These are phyloP conservation scores for Lipomyces kockii DNA, from an alignment of 805 yeast genomes.

Conservation along the genomic window DNA sequence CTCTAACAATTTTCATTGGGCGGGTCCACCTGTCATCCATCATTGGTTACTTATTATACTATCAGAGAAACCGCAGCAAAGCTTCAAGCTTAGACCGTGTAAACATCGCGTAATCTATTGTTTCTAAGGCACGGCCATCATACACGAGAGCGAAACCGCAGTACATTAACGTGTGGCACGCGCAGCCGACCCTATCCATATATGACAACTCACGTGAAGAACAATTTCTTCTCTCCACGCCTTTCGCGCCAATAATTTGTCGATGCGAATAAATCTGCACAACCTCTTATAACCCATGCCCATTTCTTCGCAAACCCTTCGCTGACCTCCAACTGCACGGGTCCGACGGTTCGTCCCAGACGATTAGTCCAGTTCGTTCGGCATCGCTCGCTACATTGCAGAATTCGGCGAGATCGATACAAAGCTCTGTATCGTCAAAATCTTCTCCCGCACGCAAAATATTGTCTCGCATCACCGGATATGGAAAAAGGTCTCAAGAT, in stretches of 20 bases:
- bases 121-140: no score
- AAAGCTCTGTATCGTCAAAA: background rate
- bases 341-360: background rate
- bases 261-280: background rate
- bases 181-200: no score
- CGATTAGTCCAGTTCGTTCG: background rate
- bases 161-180: no score
- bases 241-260: background rate
- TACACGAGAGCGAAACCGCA: no score
- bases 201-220: background rate
- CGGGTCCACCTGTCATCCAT: no score
- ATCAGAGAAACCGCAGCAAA: no score
- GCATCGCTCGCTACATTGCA: background rate
- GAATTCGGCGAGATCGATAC: background rate
- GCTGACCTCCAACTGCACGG: background rate
- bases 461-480: background rate
- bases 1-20: no score
- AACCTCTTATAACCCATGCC: background rate
- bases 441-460: background rate
- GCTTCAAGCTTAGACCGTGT: no score
- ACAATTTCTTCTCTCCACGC: background rate
- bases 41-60: no score
- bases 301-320: conserved; percentile 1
- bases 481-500: background rate
- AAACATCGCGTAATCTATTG: no score